These are phyloP conservation scores for Suillus subluteus DNA, from an alignment of 768 basidiomycete species.

Conservation along the genomic window DNA sequence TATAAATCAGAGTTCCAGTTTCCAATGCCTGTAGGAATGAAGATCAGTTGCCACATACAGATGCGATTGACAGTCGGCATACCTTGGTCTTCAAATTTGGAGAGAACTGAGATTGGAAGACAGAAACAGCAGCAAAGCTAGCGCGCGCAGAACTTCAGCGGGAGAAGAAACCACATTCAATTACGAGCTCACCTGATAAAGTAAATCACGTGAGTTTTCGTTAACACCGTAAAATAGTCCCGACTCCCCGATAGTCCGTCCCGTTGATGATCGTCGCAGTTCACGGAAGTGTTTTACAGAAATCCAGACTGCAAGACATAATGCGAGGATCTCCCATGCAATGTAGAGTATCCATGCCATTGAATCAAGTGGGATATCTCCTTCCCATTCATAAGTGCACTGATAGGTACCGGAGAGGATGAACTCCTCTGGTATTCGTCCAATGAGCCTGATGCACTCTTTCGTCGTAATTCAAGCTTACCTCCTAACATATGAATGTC, in stretches of 20 bases:
- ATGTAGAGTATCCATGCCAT: not conserved
- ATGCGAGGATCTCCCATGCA: not conserved
- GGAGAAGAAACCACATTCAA: not conserved
- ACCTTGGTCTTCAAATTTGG: not conserved
- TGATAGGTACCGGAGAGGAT: not conserved
- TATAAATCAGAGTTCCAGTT: not conserved
- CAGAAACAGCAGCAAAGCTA: not conserved
- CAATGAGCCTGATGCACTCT: not conserved
- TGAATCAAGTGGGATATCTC: not conserved
- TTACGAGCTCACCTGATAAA: not conserved
- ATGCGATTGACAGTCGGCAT: not conserved
- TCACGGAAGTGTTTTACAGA: constrained; percentile 2
- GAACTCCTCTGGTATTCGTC: not conserved
- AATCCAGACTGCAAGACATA: not conserved
- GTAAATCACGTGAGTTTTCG: not conserved
- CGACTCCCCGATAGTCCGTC: not conserved
- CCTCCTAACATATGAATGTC: not conserved
- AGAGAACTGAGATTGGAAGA: not conserved
- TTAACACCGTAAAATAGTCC: not conserved
- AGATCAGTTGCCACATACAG: not conserved
- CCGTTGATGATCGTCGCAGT: not conserved
- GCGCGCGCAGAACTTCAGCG: not conserved
- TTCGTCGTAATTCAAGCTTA: not conserved
- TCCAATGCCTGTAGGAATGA: not conserved
- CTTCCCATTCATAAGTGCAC: not conserved